Evolutionary conservation across 164 flowering plant species (phyloP), one percentile per base, ranked within the genome.

Genomic region (Aristolochia californica): DNA sequence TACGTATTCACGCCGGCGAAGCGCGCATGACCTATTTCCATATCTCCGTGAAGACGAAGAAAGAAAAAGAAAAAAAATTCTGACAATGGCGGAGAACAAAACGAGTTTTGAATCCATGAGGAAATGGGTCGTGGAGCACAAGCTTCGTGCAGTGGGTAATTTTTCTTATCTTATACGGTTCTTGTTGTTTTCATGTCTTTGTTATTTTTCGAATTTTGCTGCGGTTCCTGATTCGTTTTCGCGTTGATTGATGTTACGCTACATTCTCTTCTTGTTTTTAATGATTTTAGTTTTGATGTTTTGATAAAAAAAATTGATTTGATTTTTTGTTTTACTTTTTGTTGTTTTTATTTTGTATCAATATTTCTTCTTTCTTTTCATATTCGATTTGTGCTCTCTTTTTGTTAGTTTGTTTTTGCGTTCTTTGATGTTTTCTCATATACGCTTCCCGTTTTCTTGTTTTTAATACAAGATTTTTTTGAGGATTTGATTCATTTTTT

Each of bases 111-210:
- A 71, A 18, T 72, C 83, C 2, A 11, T 76, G 8, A 78, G 94
- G 72, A 70, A 76, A 57, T 88, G 91, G 91, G 59, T 88, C 30
- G 79, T 75, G 14, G 85, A 88, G 15, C 88, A 88, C 77, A 88
- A 88, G 81, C 91, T 88, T 57, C 83, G 94, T 12, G 52, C 96
- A 20, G 94, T 86, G 58, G 94, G 91, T 88, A 83, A 68, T 45
- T 18, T 51, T 43, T 44, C 21, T 18, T 38, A 16, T 24, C 52
- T 1, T 43, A 23, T 15, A 9, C 13, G 4, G 12, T 43, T 43
- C 14, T 5, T 15, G 22, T 2, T 8, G 53, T 18, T 52, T 20
- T 56, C 17, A 11, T 43, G n/a, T 43, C 21, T 21, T 17, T 43
- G 58, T 45, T n/a, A 47, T 48, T 20, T 49, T 20, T 2, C 22